These are phyloP conservation scores for Colletotrichum acutatum DNA, from an alignment of 2,329 filamentous ascomycete genomes.

Conservation along the genomic window DNA sequence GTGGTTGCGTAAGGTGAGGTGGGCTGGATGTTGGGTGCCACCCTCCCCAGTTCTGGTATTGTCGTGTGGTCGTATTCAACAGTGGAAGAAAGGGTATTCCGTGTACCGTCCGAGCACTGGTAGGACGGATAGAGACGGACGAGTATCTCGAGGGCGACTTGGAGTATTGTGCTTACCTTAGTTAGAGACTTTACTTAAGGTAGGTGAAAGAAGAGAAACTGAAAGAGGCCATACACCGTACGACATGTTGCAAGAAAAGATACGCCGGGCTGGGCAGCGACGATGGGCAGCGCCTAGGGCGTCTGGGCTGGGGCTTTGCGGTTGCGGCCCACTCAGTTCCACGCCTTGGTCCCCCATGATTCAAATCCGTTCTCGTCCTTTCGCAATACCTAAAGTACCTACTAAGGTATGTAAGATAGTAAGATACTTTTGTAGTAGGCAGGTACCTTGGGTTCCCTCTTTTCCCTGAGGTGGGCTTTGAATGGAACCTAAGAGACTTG, in stretches of 20 bases:
- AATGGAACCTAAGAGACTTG: no score
- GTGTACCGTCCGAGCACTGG: neutral
- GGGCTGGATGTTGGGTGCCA: neutral
- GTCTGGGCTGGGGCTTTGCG: conserved; percentile 8
- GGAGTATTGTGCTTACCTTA: neutral
- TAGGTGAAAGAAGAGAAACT: neutral
- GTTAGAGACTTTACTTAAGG: neutral
- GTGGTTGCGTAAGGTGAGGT: no score
- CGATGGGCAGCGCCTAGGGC: neutral
- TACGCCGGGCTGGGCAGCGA: neutral
- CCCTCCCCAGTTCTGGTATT: neutral
- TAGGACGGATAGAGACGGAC: neutral
- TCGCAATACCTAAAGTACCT: neutral
- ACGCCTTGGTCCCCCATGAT: conserved; percentile 1
- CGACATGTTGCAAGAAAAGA: neutral
- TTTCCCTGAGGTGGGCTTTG: neutral
- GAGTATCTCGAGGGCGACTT: neutral
- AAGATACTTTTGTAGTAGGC: no score
- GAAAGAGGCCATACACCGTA: neutral
- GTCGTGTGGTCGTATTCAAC: neutral
- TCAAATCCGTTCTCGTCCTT: conserved; percentile 7
- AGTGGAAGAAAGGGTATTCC: neutral
- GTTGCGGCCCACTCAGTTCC: neutral
- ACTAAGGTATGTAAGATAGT: no score
- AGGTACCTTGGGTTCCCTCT: neutral